Evolutionary conservation across 1,284 basidiomycete genomes (phyloP), one percentile per base, ranked within the genome.

Genomic region (Phaffia rhodozyma): DNA sequence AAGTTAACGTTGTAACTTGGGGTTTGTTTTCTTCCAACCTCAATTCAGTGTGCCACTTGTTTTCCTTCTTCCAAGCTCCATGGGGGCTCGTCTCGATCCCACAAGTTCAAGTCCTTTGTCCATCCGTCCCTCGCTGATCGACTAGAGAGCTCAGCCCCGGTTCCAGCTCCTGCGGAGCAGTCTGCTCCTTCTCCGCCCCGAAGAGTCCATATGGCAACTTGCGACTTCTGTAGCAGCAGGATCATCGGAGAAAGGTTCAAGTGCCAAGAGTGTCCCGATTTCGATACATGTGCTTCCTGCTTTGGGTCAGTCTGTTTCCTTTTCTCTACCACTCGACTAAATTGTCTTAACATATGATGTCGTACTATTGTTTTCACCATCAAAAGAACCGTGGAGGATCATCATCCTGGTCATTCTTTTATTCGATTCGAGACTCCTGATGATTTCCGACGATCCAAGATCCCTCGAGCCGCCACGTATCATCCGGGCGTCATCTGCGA

Each of bases 391-490:
- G 83, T 82, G 0, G 66, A 72, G 13, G 82, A 84, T 66, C 85
- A 89, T 62, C 87, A 90, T 71, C 87, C 87, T 2, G 68, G 71
- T 25, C 87, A 90, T 70, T 75, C 81, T 1, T 90, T 90, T 71
- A 82, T 86, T 21, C 83, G 79, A 70, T 74, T 90, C 23, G 71
- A 70, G 48, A 78, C 78, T 20, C 74, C 77, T 5, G 76, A 79
- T 23, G 81, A 84, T 66, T 78, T 82, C 66, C 79, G 69, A 25
- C 3, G 29, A 52, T 23, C 29, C 32, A 59, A 30, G 48, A 43
- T 51, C 23, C 57, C n/a, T 58, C 38, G 51, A 38, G 30, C 38
- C 29, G 1, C 47, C 30, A 32, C 57, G 11, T 49, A 61, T 29
- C 66, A 62, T 43, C 70, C 71, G 58, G 58, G 64, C 5, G 71